Conservation (phyloP, 441 rosid species). For the Hura crepitans region DNA sequence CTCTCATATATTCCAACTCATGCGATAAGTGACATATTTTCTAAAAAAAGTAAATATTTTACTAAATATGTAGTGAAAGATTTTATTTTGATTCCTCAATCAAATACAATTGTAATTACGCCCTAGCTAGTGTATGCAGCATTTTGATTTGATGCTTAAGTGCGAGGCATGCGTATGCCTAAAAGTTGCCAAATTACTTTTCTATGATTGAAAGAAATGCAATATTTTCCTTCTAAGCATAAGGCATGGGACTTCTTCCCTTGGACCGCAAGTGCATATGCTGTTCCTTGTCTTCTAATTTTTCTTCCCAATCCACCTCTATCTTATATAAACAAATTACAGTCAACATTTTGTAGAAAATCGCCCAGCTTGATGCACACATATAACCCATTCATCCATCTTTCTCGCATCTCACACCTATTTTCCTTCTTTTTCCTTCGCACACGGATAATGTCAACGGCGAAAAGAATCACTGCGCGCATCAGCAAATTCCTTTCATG, state of each 20-base stretch:
- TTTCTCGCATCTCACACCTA: neutral
- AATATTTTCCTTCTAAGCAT: neutral
- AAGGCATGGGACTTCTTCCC: neutral
- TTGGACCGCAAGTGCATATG: neutral
- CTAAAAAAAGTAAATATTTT: too few relatives aligned
- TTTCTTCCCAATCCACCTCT: neutral
- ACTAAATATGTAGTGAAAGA: too few relatives aligned
- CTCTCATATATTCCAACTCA: too few relatives aligned
- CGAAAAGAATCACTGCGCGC: slow-evolving; percentile 18
- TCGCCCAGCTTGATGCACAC: neutral
- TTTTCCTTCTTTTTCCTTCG: neutral
- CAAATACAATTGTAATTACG: too few relatives aligned
- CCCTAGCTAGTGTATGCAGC: too few relatives aligned
- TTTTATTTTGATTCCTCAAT: too few relatives aligned
- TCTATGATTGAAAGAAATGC: slow-evolving; percentile 4
- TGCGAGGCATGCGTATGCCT: too few relatives aligned
- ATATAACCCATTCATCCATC: neutral
- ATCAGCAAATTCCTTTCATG: slow-evolving; percentile 28
- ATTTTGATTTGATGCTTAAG: too few relatives aligned
- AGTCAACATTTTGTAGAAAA: neutral
- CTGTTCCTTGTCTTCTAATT: neutral
- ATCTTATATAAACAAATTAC: neutral
- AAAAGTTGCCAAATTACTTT: neutral
- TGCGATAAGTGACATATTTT: too few relatives aligned
- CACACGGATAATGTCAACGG: slow-evolving; percentile 26